Base-by-base conservation (phyloP, 306 rosid species). In the Astragalus membranaceus region DNA sequence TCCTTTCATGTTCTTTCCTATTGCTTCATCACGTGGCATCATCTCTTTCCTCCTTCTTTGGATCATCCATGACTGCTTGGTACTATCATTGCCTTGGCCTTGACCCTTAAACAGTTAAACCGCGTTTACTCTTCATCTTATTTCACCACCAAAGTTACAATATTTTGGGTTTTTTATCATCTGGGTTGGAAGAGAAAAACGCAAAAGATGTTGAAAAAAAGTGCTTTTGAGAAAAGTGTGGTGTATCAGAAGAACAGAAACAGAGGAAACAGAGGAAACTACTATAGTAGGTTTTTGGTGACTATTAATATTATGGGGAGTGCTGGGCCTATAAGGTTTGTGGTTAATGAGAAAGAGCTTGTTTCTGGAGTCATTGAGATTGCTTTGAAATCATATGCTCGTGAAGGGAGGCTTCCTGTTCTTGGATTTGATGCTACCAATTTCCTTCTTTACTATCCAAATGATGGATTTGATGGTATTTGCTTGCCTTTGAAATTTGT, bases 381-480 rank as follows among this genome's bases (percentile, higher is more conserved):
- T 37, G 86, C 88, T 12, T 79, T 92, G 48, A 92, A 92, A 78
- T 85, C 84, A 5, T 92, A 89, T 66, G 96, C 98, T 0, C 87
- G 95, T 3, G 91, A 92, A 83, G 98, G 93, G 15, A 88, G 98
- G 7, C 84, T 92, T 52, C 96, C 96, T n/a, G 70, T 85, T 82
- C 88, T 92, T 2, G 92, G 96, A 1, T 85, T 88, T 10, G 77
- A 89, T 73, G 78, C 82, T 69, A 46, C 44, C 48, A 84, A 85
- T n/a, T 89, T 92, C 63, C 71, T 80, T 47, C 96, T 92, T 57
- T 89, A 92, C 71, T 77, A 79, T 74, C 86, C 92, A 5, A 77
- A 69, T 64, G 81, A 84, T 0, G 88, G 86, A 10, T 85, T 83
- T 41, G 92, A 89, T 59, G 98, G 96, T 92, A 87, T 67, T 26